These are phyloP conservation scores for Daedaleopsis sinensis DNA, from an alignment of 768 basidiomycete genomes.

Conservation along the genomic window DNA sequence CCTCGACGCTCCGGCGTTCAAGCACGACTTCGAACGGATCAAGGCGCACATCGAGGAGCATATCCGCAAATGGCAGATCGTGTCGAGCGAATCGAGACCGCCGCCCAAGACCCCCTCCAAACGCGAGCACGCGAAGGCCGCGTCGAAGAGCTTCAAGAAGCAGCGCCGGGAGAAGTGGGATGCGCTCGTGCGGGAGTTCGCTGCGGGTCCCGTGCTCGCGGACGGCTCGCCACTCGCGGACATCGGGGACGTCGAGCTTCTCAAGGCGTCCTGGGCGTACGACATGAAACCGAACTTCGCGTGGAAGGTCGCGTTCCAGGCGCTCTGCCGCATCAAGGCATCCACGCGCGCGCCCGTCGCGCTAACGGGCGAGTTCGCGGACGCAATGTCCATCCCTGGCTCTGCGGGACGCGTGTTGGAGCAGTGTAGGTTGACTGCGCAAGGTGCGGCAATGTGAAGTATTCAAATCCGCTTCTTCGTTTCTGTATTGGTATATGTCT, in stretches of 20 bases:
- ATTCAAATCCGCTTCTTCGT: background rate
- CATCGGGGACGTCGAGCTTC: constrained; percentile 5
- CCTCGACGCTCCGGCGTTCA: constrained; percentile 6
- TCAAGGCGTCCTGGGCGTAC: constrained; percentile 55
- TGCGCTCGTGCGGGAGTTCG: constrained; percentile 13
- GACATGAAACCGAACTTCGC: constrained; percentile 40
- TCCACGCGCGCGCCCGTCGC: constrained; percentile 26
- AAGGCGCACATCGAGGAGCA: constrained; percentile 19
- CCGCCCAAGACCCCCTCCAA: background rate
- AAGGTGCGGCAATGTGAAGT: background rate
- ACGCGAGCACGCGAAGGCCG: background rate
- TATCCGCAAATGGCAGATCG: constrained; percentile 5
- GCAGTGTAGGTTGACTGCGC: constrained; percentile 11
- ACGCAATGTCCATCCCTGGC: constrained; percentile 18
- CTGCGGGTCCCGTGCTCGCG: constrained; percentile 3
- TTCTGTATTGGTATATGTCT: background rate
- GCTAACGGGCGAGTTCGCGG: constrained; percentile 23
- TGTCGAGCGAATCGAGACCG: background rate
- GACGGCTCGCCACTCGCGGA: background rate
- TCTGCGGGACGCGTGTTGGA: constrained; percentile 14
- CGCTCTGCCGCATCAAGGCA: constrained; percentile 61
- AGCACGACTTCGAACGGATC: constrained; percentile 44
- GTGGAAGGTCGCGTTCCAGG: constrained; percentile 55
- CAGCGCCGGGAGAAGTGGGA: constrained; percentile 1
- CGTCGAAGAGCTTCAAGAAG: background rate